Percentiles rank a stretch among this genome's conserved stretches.
These are phyloP conservation scores for Nakaseomyces sp. DNA, from an alignment of 1,139 yeast species.

Conservation along the genomic window DNA sequence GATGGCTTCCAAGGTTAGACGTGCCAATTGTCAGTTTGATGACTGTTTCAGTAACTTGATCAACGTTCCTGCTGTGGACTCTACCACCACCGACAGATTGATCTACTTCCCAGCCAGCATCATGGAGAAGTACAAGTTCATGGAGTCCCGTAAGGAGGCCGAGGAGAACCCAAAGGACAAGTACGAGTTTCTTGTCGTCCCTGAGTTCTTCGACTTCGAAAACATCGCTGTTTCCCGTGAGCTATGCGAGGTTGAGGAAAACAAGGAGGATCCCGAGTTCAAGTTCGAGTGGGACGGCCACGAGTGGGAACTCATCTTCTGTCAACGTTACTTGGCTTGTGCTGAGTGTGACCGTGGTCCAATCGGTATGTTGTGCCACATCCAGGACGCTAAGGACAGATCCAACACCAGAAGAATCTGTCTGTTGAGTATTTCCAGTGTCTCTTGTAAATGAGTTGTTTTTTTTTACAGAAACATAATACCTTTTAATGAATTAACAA, in stretches of 20 bases:
- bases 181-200: conserved; percentile 35
- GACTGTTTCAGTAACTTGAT: conserved; percentile 17
- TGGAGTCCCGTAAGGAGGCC: conserved; percentile 4
- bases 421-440: conserved; percentile 20
- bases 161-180: conserved; percentile 1
- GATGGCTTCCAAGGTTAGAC: conserved; percentile 5
- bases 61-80: conserved; percentile 5
- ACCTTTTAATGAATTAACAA: no score
- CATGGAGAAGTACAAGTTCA: conserved; percentile 6
- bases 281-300: conserved; percentile 11
- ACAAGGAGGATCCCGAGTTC: conserved; percentile 1
- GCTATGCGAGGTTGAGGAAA: conserved; percentile 21
- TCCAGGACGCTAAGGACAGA: conserved; percentile 23
- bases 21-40: conserved; percentile 22
- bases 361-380: conserved; percentile 51
- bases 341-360: conserved; percentile 75
- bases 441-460: not conserved
- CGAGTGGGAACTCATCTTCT: conserved; percentile 26
- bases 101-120: conserved; percentile 4
- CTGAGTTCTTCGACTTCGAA: conserved; percentile 69
- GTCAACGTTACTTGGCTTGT: conserved; percentile 50
- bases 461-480: no score
- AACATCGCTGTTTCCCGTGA: conserved; percentile 65
- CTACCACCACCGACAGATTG: conserved; percentile 4
- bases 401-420: conserved; percentile 12